phyloP scores from a whole-genome alignment of 352 stramenopile genomes.

The Pythium dissimile region DNA sequence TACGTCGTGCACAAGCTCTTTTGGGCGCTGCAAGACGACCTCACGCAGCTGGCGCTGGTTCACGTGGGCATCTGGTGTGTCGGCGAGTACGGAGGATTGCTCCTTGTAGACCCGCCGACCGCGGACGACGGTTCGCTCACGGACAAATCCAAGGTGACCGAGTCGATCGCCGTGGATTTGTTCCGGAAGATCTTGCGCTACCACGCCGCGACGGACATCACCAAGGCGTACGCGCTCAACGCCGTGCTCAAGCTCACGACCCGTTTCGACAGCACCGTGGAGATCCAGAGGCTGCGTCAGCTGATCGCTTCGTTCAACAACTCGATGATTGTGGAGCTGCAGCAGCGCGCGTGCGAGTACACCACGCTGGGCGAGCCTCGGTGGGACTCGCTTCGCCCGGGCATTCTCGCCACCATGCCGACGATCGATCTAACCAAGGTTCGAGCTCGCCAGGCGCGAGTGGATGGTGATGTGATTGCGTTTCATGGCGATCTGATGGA shows the following conservation, averaged over 20 bases:
- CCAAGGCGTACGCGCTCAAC: slow-evolving; percentile 81
- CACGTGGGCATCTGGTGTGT: slow-evolving; percentile 98
- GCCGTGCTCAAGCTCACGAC: slow-evolving; percentile 95
- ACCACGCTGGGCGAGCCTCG: slow-evolving; percentile 80
- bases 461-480: slow-evolving; percentile 18
- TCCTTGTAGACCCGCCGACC: slow-evolving; percentile 69
- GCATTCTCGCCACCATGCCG: slow-evolving; percentile 93
- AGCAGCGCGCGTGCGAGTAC: slow-evolving; percentile 97
- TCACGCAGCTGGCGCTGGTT: slow-evolving; percentile 93
- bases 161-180: slow-evolving; percentile 65
- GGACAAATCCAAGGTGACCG: slow-evolving; percentile 66
- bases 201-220: slow-evolving; percentile 80
- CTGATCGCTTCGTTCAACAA: slow-evolving; percentile 90
- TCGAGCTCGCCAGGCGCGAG: slow-evolving; percentile 55
- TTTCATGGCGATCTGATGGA: slow-evolving; percentile 83
- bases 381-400: slow-evolving; percentile 67
- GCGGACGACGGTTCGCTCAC: slow-evolving; percentile 55
- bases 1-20: slow-evolving; percentile 98
- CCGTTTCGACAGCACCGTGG: slow-evolving; percentile 67
- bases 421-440: slow-evolving; percentile 90
- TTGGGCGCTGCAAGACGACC: slow-evolving; percentile 94
- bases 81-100: slow-evolving; percentile 94
- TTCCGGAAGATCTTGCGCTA: slow-evolving; percentile 79
- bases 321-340: slow-evolving; percentile 94
- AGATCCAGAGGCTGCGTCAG: slow-evolving; percentile 77